Evolutionary conservation across 768 basidiomycete species (phyloP), one percentile per base, ranked within the genome.

Genomic region (Leccinum arenicola): DNA sequence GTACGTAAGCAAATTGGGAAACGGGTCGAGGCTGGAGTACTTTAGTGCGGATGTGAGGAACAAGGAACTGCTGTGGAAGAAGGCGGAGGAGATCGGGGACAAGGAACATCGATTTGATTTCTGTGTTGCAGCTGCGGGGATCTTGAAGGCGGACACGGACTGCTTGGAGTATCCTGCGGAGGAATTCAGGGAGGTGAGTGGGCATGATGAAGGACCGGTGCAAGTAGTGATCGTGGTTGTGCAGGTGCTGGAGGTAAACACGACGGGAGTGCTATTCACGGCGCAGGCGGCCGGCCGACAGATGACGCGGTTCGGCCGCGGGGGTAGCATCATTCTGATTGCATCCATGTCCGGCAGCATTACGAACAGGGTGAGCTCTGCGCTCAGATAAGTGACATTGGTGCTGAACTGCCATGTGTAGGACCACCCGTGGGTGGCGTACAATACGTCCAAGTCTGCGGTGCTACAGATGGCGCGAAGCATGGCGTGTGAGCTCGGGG

Each of bases 401-500:
- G 36, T n/a, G 54, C 56, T 61, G 23, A 55, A 19, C 17, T 8
- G 2, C 12, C 33, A 5, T 4, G 47, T 14, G 25, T 61, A 88
- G 89, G 88, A 84, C 62, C 86, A 89, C 63, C 81, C 84, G 1
- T 90, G 86, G 88, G 81, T 86, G 50, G 82, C 87, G 12, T 91
- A 91, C 74, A 90, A 91, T 72, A 79, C 82, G 50, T 88, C 86
- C 75, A 91, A 92, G 72, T 82, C 86, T 1, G 89, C 85, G 4
- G 87, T 92, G n/a, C 71, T 91, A 47, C 89, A 92, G 73, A 89
- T 90, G 88, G 84, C 78, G 6, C 82, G 90, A 47, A 89, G 86
- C 70, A 87, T 92, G 88, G 89, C 89, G 3, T 90, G 88, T 67
- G 89, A 92, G 67, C 79, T 92, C 2, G 90, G 87, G 1, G 74